Evolutionary conservation across 2,329 filamentous ascomycete genomes (phyloP).

Genomic region (Aureobasidium sp.): DNA sequence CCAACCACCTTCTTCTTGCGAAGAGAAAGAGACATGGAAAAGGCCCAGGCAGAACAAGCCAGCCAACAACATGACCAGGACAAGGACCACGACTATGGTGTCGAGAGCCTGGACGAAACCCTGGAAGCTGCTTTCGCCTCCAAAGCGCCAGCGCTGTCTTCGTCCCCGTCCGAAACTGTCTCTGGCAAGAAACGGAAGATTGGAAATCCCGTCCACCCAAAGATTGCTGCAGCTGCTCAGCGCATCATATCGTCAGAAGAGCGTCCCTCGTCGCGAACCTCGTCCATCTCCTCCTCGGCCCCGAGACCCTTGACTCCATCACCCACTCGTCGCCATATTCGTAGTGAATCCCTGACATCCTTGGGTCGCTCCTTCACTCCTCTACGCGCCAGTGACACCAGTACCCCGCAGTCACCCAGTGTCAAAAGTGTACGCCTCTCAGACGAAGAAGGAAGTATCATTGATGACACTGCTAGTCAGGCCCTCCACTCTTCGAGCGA

Average conservation of each 20-base stretch:
- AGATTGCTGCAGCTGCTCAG: conserved; percentile 27
- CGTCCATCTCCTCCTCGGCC: conserved; percentile 21
- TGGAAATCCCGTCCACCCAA: conserved; percentile 31
- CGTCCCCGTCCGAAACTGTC: conserved; percentile 16
- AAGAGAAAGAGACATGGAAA: conserved; percentile 45
- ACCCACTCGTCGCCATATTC: conserved; percentile 22
- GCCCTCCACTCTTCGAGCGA: conserved; percentile 46
- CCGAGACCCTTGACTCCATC: conserved; percentile 23
- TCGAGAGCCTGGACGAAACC: conserved; percentile 51
- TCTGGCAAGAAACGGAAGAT: conserved; percentile 25
- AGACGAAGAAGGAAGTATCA: conserved; percentile 48
- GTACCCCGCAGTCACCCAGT: conserved; percentile 54
- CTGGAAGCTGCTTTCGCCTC: conserved; percentile 36
- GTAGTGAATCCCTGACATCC: conserved; percentile 25
- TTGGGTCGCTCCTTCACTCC: conserved; percentile 41
- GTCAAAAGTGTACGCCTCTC: conserved; percentile 52
- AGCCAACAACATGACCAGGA: conserved; percentile 27
- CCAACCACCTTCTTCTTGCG: conserved; percentile 56
- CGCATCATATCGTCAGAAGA: conserved; percentile 30
- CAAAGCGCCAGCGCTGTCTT: conserved; percentile 21
- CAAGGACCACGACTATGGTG: conserved; percentile 48
- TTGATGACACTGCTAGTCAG: conserved; percentile 51
- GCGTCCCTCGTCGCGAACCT: conserved; percentile 14
- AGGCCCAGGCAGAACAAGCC: conserved; percentile 22
- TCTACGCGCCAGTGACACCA: conserved; percentile 42